phyloP scores from a whole-genome alignment of 306 rosid genomes.

The Vigna angularis region DNA sequence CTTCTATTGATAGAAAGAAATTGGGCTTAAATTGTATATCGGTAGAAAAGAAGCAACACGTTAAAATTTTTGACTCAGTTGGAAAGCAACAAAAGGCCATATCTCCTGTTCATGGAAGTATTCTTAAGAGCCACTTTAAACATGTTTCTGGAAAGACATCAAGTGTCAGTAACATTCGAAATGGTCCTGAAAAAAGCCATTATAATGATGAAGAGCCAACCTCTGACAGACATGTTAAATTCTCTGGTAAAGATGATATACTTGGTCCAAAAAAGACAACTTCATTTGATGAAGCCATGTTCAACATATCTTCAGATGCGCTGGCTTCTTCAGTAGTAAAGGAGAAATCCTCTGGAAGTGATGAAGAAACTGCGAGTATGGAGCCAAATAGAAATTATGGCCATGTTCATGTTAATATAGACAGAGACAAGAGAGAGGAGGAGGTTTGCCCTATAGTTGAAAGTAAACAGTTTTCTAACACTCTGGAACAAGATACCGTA shows the following conservation, averaged over 20 bases:
- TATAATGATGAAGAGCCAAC: slow-evolving; percentile 47
- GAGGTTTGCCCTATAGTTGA: slow-evolving; percentile 54
- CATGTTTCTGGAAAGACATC: slow-evolving; percentile 55
- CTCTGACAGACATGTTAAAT: slow-evolving; percentile 59
- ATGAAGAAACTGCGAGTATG: slow-evolving; percentile 54
- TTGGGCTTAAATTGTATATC: slow-evolving; percentile 52
- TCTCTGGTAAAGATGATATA: slow-evolving; percentile 61
- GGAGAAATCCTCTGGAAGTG: slow-evolving; percentile 56
- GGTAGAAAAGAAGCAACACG: slow-evolving; percentile 52
- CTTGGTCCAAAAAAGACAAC: slow-evolving; percentile 54
- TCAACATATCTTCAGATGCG: slow-evolving; percentile 54
- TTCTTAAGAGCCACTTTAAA: slow-evolving; percentile 60
- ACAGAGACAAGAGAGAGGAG: slow-evolving; percentile 44
- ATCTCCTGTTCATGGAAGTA: slow-evolving; percentile 63
- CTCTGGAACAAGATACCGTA: slow-evolving; percentile 47
- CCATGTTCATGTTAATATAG: slow-evolving; percentile 39
- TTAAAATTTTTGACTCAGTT: slow-evolving; percentile 41
- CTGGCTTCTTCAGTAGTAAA: slow-evolving; percentile 55
- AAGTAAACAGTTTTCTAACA: slow-evolving; percentile 58
- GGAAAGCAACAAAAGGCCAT: slow-evolving; percentile 51
- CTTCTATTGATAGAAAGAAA: slow-evolving; percentile 55
- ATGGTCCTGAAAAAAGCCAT: slow-evolving; percentile 49
- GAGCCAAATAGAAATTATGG: slow-evolving; percentile 51
- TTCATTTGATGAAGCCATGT: slow-evolving; percentile 54
- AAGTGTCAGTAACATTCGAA: slow-evolving; percentile 43